A percentile compares a stretch with the other conserved stretches of the same genome.
phyloP scores from a whole-genome alignment of 2,329 filamentous ascomycete species.

The Diplocarpon rosae region DNA sequence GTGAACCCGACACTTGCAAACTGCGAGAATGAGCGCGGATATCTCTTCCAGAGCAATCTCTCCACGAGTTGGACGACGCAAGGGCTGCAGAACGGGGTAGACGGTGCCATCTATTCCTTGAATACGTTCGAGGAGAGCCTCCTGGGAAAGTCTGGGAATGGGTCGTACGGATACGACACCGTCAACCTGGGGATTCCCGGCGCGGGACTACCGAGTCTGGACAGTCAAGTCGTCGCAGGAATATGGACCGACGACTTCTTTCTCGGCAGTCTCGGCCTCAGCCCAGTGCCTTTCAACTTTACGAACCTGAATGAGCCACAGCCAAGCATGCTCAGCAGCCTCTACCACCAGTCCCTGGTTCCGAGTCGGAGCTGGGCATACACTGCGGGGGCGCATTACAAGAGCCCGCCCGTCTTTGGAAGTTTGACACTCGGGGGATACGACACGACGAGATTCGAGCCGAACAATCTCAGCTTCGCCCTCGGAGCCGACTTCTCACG shows the following conservation, averaged over 20 bases:
- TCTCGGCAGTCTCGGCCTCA: constrained; percentile 31
- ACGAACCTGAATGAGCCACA: constrained; percentile 26
- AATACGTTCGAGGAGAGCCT: background rate
- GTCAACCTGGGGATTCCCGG: constrained; percentile 10
- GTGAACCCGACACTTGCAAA: constrained; percentile 26
- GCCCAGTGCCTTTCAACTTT: constrained; percentile 29
- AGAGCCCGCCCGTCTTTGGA: constrained; percentile 21
- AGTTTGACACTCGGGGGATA: constrained; percentile 32
- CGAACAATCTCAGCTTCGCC: constrained; percentile 29
- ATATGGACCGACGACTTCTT: constrained; percentile 12
- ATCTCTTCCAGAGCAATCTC: constrained; percentile 41
- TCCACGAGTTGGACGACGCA: constrained; percentile 34
- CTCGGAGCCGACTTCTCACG: constrained; percentile 29
- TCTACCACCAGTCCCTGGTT: constrained; percentile 28
- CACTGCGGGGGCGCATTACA: constrained; percentile 31
- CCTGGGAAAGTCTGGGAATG: constrained; percentile 11
- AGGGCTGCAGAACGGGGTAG: constrained; percentile 41
- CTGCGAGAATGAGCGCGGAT: constrained; percentile 47
- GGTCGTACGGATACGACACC: constrained; percentile 15
- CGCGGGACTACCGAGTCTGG: constrained; percentile 16
- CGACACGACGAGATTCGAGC: constrained; percentile 29
- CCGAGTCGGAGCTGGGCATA: constrained; percentile 32
- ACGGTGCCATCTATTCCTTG: constrained; percentile 13
- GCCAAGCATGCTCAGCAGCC: constrained; percentile 27
- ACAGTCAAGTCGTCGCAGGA: constrained; percentile 12